Evolutionary conservation across 352 stramenopile species (phyloP), one percentile per base, ranked within the genome.

Genomic region (Phytopythium sindhum): DNA sequence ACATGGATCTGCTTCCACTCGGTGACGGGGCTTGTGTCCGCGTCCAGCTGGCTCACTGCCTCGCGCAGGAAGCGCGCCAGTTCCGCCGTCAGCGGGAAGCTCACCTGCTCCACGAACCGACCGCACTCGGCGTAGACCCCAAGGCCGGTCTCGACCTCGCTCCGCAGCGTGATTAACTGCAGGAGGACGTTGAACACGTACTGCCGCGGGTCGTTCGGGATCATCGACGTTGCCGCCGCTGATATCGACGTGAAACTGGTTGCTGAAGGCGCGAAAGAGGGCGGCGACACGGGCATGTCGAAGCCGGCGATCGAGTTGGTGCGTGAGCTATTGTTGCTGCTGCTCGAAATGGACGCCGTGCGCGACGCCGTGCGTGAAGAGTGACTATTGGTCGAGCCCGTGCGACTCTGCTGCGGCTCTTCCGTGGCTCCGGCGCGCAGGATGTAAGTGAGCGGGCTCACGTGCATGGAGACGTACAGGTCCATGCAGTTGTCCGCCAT

Each of bases 171-270:
- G 58, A 95, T 90, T 21, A 95, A 68, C 60, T 90, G 79, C 42
- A 93, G 54, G 3, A 93, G 74, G 37, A 95, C 80, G 56, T 88
- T 88, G 57, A 95, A 93, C 1, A 95, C 78, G 61, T 95, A 93
- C 61, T 91, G 84, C 0, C 83, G 81, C 14, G 75, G 80, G 35
- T 91, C 80, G 7, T 78, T 80, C 4, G 78, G 79, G 33, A 76
- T 74, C 35, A 48, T 47, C 6, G 39, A 44, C 23, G 28, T 68
- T 10, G 59, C 53, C 14, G 52, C 19, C 21, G 52, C 19, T 3
- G 52, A 58, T 26, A 29, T 19, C 29, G 52, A 29, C 52, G 52
- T 35, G 39, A 60, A 37, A 21, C 39, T 60, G 23, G 28, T 31
- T 14, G 19, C 23, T 6, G 55, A n/a, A 15, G 28, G 8, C 21